Percentiles rank a stretch among this genome's conserved stretches.
Evolutionary conservation across 805 yeast species (phyloP).

Genomic region (Saccharomycopsis synnaedendra): DNA sequence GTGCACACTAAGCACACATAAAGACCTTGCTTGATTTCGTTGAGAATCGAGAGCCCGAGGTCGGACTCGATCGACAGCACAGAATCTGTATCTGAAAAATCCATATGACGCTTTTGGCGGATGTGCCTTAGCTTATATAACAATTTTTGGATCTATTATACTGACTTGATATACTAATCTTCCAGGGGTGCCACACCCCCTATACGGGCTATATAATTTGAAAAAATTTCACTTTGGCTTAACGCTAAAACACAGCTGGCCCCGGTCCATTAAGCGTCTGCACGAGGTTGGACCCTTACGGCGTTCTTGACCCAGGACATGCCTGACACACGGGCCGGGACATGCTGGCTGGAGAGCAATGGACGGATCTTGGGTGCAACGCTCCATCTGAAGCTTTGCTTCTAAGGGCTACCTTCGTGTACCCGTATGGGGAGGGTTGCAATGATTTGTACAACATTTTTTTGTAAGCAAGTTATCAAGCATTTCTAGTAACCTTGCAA

Average conservation of each 20-base stretch:
- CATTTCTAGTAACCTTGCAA: too few relatives aligned
- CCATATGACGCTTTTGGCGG: too few relatives aligned
- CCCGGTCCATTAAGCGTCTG: constrained; percentile 31
- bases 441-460: constrained; percentile 42
- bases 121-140: too few relatives aligned
- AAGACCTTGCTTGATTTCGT: constrained; percentile 52
- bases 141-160: too few relatives aligned
- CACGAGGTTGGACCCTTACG: constrained; percentile 47
- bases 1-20: constrained; percentile 87
- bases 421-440: constrained; percentile 54
- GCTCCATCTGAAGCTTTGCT: constrained; percentile 33
- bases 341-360: constrained; percentile 40
- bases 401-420: constrained; percentile 54
- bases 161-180: too few relatives aligned
- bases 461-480: not conserved
- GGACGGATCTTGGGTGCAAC: constrained; percentile 57
- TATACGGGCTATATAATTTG: too few relatives aligned
- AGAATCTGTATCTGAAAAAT: too few relatives aligned
- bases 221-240: too few relatives aligned
- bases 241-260: too few relatives aligned
- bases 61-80: not conserved
- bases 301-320: constrained; percentile 52
- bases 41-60: not conserved
- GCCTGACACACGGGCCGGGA: constrained; percentile 28
- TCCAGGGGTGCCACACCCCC: too few relatives aligned